Evolutionary conservation across 1,139 yeast genomes (phyloP), one percentile per base, ranked within the genome.

Genomic region (Debaryomyces udenii): DNA sequence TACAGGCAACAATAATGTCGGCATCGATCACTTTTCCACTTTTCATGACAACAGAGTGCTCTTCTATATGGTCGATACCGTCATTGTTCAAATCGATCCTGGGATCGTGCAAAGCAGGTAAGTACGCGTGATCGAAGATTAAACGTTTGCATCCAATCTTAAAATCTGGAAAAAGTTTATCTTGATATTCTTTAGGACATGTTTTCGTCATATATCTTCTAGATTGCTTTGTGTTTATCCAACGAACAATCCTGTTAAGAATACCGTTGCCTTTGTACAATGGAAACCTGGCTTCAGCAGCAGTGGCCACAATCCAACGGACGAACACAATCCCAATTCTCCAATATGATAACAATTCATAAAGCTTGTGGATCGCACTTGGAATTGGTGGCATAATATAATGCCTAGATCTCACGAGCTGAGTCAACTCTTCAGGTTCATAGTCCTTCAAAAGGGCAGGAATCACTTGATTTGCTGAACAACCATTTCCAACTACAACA

Each of bases 131-230:
- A 49, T 71, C 77, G 47, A 62, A 70, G 37, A 71, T 64, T 47
- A 70, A 53, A 41, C 77, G 56, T 47, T 71, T 71, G 54, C 77
- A 71, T 3, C 77, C 77, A 46, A 71, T 58, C 47, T 69, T 70
- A 51, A 53, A 71, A 18, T 65, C 59, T 3, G 77, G 77, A 26
- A 68, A 57, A 28, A 71, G 47, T 39, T 49, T 39, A 9, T 63
- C 57, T 35, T 64, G 68, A 49, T 51, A 69, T 50, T 66, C 57
- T 35, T 61, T 50, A 1, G 76, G 76, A n/a, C 69, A 59, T 7
- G 52, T 49, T 4, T 33, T 40, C 32, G 52, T 59, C 68, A 71
- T 64, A 47, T 71, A 70, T 2, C 35, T 23, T 7, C 53, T 28
- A 1, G 69, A 55, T 4, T 42, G 9, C 23, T 41, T 38, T 3